phyloP scores from a whole-genome alignment of 768 basidiomycete species.

The Russula dissimulans region DNA sequence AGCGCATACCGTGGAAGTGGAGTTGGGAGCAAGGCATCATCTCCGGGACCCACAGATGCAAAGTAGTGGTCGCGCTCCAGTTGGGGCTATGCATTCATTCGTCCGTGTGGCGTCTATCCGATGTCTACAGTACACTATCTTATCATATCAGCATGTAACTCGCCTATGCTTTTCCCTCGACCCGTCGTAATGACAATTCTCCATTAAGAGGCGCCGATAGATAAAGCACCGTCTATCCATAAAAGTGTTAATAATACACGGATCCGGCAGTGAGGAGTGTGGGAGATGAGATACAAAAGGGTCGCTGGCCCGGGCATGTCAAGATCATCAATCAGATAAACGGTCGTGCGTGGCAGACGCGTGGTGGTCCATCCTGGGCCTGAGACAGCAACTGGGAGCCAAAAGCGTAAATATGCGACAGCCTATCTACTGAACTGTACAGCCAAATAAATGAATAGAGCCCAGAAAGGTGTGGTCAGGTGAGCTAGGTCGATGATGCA shows the following conservation, averaged over 20 bases:
- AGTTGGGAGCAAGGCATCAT: conserved; percentile 9
- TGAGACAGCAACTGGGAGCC: background rate
- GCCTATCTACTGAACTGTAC: conserved; percentile 10
- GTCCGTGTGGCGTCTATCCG: too few species aligned
- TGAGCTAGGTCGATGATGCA: conserved; percentile 19
- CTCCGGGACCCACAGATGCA: conserved; percentile 11
- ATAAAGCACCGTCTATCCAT: conserved; percentile 5
- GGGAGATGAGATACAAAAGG: conserved; percentile 11
- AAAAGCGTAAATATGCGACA: conserved; percentile 15
- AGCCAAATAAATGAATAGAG: conserved; percentile 17
- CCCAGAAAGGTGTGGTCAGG: conserved; percentile 5
- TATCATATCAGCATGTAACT: background rate
- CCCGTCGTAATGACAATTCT: too few species aligned
- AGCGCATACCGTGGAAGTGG: conserved; percentile 15
- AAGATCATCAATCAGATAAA: conserved; percentile 11
- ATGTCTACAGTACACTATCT: background rate
- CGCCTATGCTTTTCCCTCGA: background rate
- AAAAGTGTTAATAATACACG: conserved; percentile 15
- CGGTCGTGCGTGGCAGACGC: conserved; percentile 7
- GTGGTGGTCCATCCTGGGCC: conserved; percentile 4
- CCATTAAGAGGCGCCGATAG: background rate
- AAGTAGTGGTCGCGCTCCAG: background rate
- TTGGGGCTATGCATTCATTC: too few species aligned
- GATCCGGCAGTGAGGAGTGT: background rate
- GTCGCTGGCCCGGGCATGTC: conserved; percentile 1